phyloP scores from a whole-genome alignment of 2,329 filamentous ascomycete genomes.

The Cladosporium sp. region DNA sequence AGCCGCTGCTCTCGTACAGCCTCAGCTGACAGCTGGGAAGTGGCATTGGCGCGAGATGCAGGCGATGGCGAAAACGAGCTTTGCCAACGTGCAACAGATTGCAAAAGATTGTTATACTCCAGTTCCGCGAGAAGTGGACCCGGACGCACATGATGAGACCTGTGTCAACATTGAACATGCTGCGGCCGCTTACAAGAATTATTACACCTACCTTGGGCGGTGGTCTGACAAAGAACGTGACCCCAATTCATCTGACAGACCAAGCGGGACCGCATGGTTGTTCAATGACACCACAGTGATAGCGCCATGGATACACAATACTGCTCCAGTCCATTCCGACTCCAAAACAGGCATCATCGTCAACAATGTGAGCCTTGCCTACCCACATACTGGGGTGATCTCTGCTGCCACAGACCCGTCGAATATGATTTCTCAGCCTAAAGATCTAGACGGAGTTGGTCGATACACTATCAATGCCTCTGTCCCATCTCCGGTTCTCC shows the following conservation, averaged over 20 bases:
- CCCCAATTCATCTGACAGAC: conserved; percentile 39
- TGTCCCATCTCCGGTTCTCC: conserved; percentile 65
- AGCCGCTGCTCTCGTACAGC: conserved; percentile 69
- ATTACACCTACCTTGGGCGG: conserved; percentile 47
- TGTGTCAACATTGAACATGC: conserved; percentile 68
- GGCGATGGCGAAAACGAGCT: conserved; percentile 57
- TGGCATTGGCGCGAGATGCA: conserved; percentile 49
- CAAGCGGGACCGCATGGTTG: conserved; percentile 58
- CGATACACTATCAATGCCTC: conserved; percentile 65
- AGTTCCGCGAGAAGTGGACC: conserved; percentile 44
- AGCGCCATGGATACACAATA: conserved; percentile 50
- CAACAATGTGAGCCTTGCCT: conserved; percentile 72
- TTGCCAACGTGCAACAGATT: conserved; percentile 60
- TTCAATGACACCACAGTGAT: conserved; percentile 69
- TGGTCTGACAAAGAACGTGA: conserved; percentile 41
- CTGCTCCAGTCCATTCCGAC: conserved; percentile 35
- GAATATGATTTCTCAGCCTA: conserved; percentile 68
- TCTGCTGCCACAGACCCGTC: conserved; percentile 55
- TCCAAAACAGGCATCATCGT: conserved; percentile 51
- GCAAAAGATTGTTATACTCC: conserved; percentile 57
- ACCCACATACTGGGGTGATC: conserved; percentile 70
- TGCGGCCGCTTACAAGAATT: conserved; percentile 66
- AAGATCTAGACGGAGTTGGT: conserved; percentile 57
- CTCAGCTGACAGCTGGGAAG: conserved; percentile 60
- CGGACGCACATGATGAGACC: conserved; percentile 42